Evolutionary conservation across 257 asterid species (phyloP).

Genomic region (Primulina tabacum): DNA sequence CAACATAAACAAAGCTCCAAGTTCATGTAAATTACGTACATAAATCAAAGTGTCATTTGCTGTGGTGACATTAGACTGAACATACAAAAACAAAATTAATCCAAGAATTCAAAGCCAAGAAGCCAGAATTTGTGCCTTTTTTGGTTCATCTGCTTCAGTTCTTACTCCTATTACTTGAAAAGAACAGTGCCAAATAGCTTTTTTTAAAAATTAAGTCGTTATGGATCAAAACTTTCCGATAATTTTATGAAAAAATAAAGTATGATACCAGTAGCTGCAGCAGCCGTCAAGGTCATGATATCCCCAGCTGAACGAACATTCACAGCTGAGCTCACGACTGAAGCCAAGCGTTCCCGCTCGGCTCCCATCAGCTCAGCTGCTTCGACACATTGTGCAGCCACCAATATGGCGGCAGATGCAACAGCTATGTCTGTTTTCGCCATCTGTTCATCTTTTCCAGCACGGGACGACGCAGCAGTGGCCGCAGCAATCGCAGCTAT

Average conservation of each 20-base stretch:
- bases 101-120: not conserved
- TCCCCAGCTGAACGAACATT: constrained; percentile 90
- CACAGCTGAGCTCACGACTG: constrained; percentile 91
- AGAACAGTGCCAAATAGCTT: too few species aligned
- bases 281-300: constrained; percentile 94
- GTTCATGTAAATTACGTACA: too few species aligned
- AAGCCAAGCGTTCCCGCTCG: constrained; percentile 79
- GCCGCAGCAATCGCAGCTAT: constrained; percentile 96
- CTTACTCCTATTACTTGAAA: too few species aligned
- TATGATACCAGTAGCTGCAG: constrained; percentile 83
- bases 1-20: too few species aligned
- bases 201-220: not conserved
- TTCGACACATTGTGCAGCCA: constrained; percentile 97
- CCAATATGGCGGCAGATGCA: constrained; percentile 94
- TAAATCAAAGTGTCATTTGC: too few species aligned
- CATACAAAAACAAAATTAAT: too few species aligned
- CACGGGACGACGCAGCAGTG: constrained; percentile 75
- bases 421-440: constrained; percentile 91
- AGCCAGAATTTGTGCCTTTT: not conserved
- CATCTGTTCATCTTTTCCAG: constrained; percentile 70
- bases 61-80: not conserved
- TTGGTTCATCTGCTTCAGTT: too few species aligned
- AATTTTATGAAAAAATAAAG: not conserved
- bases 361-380: constrained; percentile 98
- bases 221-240: not conserved